These are phyloP conservation scores for Solanum piurae DNA, from an alignment of 257 asterid genomes.

Conservation along the genomic window DNA sequence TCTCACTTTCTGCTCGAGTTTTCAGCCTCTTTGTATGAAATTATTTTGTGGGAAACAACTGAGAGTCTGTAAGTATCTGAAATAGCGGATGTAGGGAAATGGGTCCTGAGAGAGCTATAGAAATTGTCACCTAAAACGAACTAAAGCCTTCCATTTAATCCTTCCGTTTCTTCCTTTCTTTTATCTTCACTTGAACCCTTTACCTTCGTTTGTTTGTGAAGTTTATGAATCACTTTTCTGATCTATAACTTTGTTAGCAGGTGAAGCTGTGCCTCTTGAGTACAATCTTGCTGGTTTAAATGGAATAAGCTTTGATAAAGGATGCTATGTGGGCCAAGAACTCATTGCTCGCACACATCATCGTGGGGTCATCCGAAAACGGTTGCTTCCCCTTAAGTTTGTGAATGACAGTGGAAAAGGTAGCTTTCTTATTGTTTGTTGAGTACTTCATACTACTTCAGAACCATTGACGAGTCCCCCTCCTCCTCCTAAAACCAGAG, in stretches of 20 bases:
- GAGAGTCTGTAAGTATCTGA: not conserved
- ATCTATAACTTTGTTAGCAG: slow-evolving; percentile 11
- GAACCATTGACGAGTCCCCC: not conserved
- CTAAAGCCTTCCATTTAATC: not conserved
- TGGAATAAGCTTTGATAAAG: slow-evolving; percentile 88
- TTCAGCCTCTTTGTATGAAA: not conserved
- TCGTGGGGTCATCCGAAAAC: slow-evolving; percentile 78
- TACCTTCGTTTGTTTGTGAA: not conserved
- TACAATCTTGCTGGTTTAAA: slow-evolving; percentile 76
- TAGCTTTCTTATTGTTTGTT: slow-evolving; percentile 3
- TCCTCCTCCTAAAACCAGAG: slow-evolving; percentile 23
- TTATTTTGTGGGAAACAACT: not conserved
- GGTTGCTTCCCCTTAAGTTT: slow-evolving; percentile 66
- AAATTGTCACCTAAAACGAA: not conserved
- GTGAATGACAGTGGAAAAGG: slow-evolving; percentile 42
- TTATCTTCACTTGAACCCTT: not conserved
- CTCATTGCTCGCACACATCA: slow-evolving; percentile 87
- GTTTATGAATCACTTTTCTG: not conserved
- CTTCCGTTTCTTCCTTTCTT: not conserved
- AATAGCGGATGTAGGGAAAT: not conserved
- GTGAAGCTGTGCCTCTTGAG: slow-evolving; percentile 85
- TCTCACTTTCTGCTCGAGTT: not conserved
- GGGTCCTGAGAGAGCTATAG: not conserved
- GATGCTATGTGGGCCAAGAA: slow-evolving; percentile 92
- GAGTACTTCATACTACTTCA: not conserved